Base-by-base conservation (phyloP, 192 early-diverging fungal species). In the Coemansia sp. region DNA sequence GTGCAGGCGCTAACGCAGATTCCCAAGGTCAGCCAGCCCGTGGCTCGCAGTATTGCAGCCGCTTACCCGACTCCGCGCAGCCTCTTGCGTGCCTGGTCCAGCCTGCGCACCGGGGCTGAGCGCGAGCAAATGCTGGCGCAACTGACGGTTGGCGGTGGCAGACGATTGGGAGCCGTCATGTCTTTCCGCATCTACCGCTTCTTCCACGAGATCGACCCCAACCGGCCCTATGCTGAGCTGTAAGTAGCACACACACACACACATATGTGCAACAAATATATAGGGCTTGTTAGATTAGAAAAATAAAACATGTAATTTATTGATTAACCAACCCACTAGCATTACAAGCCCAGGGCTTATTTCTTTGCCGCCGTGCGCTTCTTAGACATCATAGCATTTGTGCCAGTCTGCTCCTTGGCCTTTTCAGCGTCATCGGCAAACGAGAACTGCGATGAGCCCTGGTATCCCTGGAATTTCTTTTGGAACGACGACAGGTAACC, bases 401-500 rank as follows among this genome's bases (percentile, higher is more conserved):
- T 60, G 28, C 27, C 50, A 22, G 14, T 25, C 27, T 58, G 46
- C 15, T 37, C 9, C 39, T 37, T 49, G 25, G 58, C 33, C 5
- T 20, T 27, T 28, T 53, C 49, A 4, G 43, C 64, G 4, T 52
- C 46, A 26, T 65, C 46, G 27, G 50, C 59, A 50, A 59, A 53
- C 25, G 49, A 40, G 9, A 67, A 40, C 33, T 78, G 70, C 3
- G 63, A 71, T 15, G 85, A 70, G 27, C 78, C 81, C 9, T 63
- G 77, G 42, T 85, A 66, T 15, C 84, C 85, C 15, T 85, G 84
- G 73, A 88, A 95, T 46, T 83, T 80, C 61, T 86, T 83, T 39
- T 82, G 73, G 79, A 97, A 97, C 70, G 84, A 84, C 8, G 86
- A 78, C 25, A 97, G 56, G 35, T 91, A 88, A 1, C 87, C 92